A percentile compares a stretch with the other conserved stretches of the same genome.
Conservation (phyloP, 2,329 filamentous ascomycete species). For the Exserohilum rostratum region DNA sequence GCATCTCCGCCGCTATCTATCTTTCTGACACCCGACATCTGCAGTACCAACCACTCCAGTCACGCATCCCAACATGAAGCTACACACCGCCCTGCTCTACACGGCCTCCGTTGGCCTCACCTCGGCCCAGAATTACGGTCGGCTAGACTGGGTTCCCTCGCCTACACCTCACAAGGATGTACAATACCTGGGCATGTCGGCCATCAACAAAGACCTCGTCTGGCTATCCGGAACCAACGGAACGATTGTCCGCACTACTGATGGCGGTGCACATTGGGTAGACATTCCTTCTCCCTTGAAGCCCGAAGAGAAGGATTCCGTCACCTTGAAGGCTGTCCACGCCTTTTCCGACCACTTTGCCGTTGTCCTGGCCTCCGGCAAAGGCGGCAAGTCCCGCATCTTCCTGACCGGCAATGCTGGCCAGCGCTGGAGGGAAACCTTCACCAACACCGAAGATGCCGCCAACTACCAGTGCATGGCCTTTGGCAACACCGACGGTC, state of each 20-base stretch:
- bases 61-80: neutral
- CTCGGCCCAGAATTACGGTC: neutral
- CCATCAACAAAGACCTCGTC: constrained; percentile 22
- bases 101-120: neutral
- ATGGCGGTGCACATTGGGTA: constrained; percentile 31
- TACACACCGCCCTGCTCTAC: neutral
- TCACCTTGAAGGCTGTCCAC: constrained; percentile 37
- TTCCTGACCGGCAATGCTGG: constrained; percentile 32
- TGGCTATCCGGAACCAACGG: constrained; percentile 38
- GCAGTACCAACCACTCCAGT: too few relatives aligned
- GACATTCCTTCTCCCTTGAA: constrained; percentile 31
- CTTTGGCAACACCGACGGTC: constrained; percentile 24
- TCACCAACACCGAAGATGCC: constrained; percentile 29
- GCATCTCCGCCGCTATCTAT: too few relatives aligned
- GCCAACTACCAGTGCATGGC: constrained; percentile 42
- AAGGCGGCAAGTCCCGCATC: constrained; percentile 33
- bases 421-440: constrained; percentile 28
- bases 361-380: constrained; percentile 33
- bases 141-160: neutral
- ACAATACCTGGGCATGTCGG: constrained; percentile 36
- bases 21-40: too few relatives aligned
- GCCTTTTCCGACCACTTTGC: constrained; percentile 29
- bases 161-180: constrained; percentile 11
- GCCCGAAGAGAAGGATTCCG: constrained; percentile 24
- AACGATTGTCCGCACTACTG: constrained; percentile 34